Conservation (phyloP, 1,284 basidiomycete species). For the Cutaneotrichosporon sp. region DNA sequence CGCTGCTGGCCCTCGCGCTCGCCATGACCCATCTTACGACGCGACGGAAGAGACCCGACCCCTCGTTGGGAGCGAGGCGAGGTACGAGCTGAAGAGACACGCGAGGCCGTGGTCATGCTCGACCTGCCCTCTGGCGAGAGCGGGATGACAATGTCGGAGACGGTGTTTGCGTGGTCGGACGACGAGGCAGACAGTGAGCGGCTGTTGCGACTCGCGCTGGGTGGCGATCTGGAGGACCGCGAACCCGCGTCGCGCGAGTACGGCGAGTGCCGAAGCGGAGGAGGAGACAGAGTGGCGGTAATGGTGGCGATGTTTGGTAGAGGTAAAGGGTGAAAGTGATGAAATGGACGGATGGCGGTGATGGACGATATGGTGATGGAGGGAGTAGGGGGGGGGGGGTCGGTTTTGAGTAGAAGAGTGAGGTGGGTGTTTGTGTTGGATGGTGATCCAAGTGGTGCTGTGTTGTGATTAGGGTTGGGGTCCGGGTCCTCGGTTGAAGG, state of each 20-base stretch:
- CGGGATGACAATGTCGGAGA: conserved; percentile 14
- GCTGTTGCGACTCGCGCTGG: not conserved
- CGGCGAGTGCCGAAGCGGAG: conserved; percentile 7
- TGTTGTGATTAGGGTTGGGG: no score
- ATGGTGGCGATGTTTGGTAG: not conserved
- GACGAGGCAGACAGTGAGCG: not conserved
- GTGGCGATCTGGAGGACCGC: not conserved
- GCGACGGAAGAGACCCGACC: not conserved
- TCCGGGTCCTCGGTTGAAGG: no score
- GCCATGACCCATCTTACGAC: conserved; percentile 9
- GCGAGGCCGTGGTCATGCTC: not conserved
- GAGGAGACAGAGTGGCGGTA: conserved; percentile 5
- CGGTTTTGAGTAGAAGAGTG: not conserved
- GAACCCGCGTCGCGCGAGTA: conserved; percentile 8
- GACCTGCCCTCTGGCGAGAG: conserved; percentile 8
- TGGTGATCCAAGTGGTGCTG: not conserved
- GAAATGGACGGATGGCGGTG: not conserved
- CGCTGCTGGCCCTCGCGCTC: not conserved
- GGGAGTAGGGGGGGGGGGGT: no score
- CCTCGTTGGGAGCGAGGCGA: conserved; percentile 7
- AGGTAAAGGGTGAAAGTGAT: not conserved
- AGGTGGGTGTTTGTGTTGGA: not conserved
- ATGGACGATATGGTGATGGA: not conserved
- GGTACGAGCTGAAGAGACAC: not conserved
- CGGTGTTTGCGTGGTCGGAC: conserved; percentile 8